Evolutionary conservation across 768 basidiomycete species (phyloP), one percentile per base, ranked within the genome.

Genomic region (Termitomyces sp.): DNA sequence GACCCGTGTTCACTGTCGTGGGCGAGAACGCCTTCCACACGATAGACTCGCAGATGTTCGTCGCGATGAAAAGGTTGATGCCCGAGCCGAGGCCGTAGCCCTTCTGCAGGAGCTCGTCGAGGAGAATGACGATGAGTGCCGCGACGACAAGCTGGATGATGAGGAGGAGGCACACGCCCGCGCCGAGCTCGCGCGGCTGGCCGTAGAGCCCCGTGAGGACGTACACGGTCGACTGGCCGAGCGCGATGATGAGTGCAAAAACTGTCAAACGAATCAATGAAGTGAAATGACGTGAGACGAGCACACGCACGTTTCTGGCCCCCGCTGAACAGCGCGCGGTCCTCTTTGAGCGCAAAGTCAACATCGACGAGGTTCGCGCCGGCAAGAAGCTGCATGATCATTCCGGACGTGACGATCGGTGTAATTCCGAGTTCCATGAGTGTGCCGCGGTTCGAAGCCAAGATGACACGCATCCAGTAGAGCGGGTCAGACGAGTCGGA

Each of bases 21-120:
- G 97, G 97, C 1, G 93, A 95, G 78, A 99, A 98, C 1, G 96
- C 97, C 70, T 99, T 99, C 96, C 96, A 99, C 70, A 98, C 87
- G 77, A 99, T 98, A 62, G 90, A 93, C 74, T 99, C 97, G 74
- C 96, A 98, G 66, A 99, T 98, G 82, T 98, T 99, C 78, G 97
- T 98, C 4, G 96, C 97, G 67, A 98, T 97, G 84, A 98, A 98
- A 57, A 98, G 88, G 57, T 95, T 95, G 74, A 99, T 98, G 62
- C 97, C 97, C 5, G 93, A 95, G 57, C 97, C 97, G 62, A 98
- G 92, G 70, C 97, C 96, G 73, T 99, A 98, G 43, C 96, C 97
- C 72, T 98, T 98, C 68, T 98, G 96, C 64, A 99, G 91, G 61
- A 99, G 92, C 74, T 98, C 95, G 70, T 98, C 96, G 65, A 99